phyloP scores from a whole-genome alignment of 306 rosid species.

The Quercus bicolor region DNA sequence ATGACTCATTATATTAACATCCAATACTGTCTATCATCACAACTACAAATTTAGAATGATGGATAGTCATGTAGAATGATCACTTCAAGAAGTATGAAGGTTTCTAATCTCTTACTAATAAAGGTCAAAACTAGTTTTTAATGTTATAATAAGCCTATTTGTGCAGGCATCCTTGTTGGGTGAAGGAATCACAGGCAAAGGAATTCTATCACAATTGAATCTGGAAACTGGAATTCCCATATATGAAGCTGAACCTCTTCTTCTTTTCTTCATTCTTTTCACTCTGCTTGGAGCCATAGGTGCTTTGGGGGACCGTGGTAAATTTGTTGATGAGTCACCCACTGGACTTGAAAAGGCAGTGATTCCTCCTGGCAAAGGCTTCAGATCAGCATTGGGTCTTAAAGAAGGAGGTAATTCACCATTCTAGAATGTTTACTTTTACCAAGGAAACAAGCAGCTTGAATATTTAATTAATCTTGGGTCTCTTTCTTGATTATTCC shows the following conservation, averaged over 20 bases:
- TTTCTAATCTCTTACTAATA: neutral
- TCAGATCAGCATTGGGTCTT: conserved; percentile 76
- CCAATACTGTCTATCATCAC: too few species aligned
- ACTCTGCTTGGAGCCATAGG: conserved; percentile 98
- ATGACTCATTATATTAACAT: too few species aligned
- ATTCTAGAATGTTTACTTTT: neutral
- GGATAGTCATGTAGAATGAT: too few species aligned
- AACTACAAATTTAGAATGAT: too few species aligned
- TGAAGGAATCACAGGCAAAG: conserved; percentile 89
- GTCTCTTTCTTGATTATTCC: too few species aligned
- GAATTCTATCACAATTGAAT: conserved; percentile 83
- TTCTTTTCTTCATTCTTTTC: conserved; percentile 90
- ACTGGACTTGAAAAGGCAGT: conserved; percentile 62
- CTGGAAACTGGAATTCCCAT: conserved; percentile 93
- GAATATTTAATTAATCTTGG: neutral
- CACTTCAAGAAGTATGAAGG: neutral
- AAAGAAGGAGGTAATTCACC: conserved; percentile 60
- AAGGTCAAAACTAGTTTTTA: neutral
- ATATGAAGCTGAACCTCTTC: conserved; percentile 95
- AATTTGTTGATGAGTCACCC: conserved; percentile 67
- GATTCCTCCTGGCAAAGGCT: conserved; percentile 69
- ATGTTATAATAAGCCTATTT: neutral
- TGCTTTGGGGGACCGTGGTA: conserved; percentile 93
- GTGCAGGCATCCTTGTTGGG: conserved; percentile 88
- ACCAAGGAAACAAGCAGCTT: neutral